Conservation (phyloP, 345 rosid genomes). For the Lagerstroemia speciosa region DNA sequence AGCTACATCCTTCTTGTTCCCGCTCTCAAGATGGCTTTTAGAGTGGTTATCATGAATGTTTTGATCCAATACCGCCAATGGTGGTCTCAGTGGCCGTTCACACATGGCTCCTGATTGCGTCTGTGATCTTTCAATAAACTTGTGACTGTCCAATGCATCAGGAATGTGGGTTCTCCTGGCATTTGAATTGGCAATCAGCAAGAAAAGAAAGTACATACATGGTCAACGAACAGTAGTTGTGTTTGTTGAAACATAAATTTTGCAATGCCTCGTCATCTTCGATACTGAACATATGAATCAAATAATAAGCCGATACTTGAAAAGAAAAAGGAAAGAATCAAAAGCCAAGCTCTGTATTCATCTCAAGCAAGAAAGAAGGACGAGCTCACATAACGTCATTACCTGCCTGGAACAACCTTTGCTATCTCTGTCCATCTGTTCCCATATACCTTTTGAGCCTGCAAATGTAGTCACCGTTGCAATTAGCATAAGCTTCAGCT, state of each 20-base stretch:
- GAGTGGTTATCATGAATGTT: constrained; percentile 24
- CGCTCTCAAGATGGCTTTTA: not conserved
- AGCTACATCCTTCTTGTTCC: constrained; percentile 29
- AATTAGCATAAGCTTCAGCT: not conserved
- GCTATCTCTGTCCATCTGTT: constrained; percentile 99
- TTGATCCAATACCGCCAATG: constrained; percentile 52
- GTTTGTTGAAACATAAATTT: not conserved
- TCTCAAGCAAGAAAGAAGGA: not conserved
- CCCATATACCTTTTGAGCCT: constrained; percentile 94
- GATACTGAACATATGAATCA: not conserved
- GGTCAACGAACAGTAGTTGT: not conserved
- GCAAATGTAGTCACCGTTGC: constrained; percentile 15
- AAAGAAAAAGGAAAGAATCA: not conserved
- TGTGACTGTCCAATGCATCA: constrained; percentile 30
- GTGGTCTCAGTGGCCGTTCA: constrained; percentile 51
- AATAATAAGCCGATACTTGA: not conserved
- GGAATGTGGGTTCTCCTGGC: constrained; percentile 60
- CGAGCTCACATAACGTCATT: not conserved
- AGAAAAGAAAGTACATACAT: not conserved
- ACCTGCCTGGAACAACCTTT: constrained; percentile 99
- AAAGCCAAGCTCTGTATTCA: not conserved
- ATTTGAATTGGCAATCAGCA: not conserved
- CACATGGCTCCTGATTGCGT: constrained; percentile 19
- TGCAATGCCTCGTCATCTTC: constrained; percentile 55
- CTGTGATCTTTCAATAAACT: constrained; percentile 44